Percentiles rank a stretch among this genome's conserved stretches.
phyloP scores from a whole-genome alignment of 2,329 filamentous ascomycete species.

The Colletotrichum navitas region DNA sequence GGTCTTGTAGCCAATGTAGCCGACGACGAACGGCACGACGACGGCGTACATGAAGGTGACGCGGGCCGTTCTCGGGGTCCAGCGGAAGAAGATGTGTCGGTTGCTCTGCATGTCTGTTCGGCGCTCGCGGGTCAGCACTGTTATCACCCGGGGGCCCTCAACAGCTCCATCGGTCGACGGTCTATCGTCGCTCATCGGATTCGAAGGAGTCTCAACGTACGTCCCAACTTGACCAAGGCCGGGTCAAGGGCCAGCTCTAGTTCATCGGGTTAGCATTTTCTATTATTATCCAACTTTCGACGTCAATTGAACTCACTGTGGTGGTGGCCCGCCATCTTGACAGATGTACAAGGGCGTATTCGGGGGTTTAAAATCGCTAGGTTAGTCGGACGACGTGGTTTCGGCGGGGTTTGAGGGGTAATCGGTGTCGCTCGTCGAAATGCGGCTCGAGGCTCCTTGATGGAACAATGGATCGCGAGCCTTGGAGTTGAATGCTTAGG shows the following conservation, averaged over 20 bases:
- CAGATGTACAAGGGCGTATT: conserved; percentile 2
- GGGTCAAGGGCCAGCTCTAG: conserved; percentile 62
- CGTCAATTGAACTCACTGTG: conserved; percentile 40
- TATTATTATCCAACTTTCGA: background rate
- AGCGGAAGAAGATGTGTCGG: conserved; percentile 95
- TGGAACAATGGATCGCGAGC: conserved; percentile 16
- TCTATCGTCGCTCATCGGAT: background rate
- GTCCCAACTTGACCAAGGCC: conserved; percentile 59
- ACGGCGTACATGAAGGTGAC: conserved; percentile 83
- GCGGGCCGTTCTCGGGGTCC: conserved; percentile 86
- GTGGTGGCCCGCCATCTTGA: conserved; percentile 44
- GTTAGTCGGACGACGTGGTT: conserved; percentile 18
- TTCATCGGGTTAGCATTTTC: conserved; percentile 25
- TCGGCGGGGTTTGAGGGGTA: conserved; percentile 10
- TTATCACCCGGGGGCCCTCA: background rate
- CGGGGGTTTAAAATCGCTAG: background rate
- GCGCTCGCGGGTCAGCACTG: conserved; percentile 43
- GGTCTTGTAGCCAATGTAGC: conserved; percentile 80
- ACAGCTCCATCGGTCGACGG: background rate
- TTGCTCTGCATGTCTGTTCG: conserved; percentile 81
- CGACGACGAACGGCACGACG: conserved; percentile 77
- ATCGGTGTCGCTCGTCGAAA: conserved; percentile 23
- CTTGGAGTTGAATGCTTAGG: conserved; percentile 33
- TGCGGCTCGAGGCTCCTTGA: conserved; percentile 14
- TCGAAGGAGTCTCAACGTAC: conserved; percentile 52